Evolutionary conservation across 345 rosid genomes (phyloP), one percentile per base, ranked within the genome.

Genomic region (Euclidium syriacum): DNA sequence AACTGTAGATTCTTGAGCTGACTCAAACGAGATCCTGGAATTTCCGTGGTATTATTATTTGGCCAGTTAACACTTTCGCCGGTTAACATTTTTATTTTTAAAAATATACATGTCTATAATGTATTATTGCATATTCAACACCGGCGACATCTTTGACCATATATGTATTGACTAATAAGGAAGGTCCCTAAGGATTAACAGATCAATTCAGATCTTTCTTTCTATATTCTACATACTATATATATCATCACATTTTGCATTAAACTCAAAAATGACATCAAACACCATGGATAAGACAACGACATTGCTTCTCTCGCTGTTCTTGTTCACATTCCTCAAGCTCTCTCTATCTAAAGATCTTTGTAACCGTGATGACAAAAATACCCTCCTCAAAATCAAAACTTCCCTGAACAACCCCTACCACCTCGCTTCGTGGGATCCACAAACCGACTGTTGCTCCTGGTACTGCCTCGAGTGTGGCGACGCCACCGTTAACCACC

Each of bases 381-480:
- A 35, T 14, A 83, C 75, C 59, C 91, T 90, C 34, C 81, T 90
- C 52, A 67, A 76, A 12, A 83, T 87, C 71, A 83, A 85, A 56
- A 49, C 73, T 42, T 63, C 82, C 29, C 77, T 85, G 12, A 79
- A 82, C 63, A 70, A 85, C 64, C 96, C 96, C 33, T 85, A 81
- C 77, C 75, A 75, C 49, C 74, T 84, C 10, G 81, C 91, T 40
- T 85, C 98, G 0, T 87, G 98, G 98, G 11, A 78, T 4, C 75
- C 84, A 0, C 63, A 75, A 49, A 64, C 81, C 1, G 98, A 85
- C 53, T 90, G 94, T 72, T 88, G 96, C 71, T 91, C 40, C 1
- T 91, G 96, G 96, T 78, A 85, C 64, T 72, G 75, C 24, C 86
- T 91, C 10, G 71, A 78, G 29, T 91, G 98, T 41, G 77, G 87